Evolutionary conservation across 1,284 basidiomycete species (phyloP).

Genomic region (Ceratobasidium papillatum): DNA sequence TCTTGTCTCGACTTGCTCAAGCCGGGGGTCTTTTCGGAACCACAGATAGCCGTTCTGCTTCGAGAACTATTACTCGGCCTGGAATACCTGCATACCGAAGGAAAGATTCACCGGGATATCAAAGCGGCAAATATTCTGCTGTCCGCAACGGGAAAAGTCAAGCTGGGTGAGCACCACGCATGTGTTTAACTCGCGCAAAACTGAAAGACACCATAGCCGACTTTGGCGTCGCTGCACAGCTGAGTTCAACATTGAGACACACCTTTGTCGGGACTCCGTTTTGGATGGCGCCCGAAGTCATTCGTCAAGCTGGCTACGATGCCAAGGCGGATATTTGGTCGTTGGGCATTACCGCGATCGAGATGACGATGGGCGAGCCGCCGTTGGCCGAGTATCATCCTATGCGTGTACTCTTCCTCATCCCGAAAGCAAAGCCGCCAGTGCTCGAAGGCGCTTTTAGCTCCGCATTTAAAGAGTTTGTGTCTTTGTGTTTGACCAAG

Average conservation of each 20-base stretch:
- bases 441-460: slow-evolving; percentile 87
- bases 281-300: slow-evolving; percentile 99
- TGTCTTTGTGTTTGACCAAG: slow-evolving; percentile 90
- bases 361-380: slow-evolving; percentile 95
- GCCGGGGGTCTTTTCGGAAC: slow-evolving; percentile 88
- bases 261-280: slow-evolving; percentile 97
- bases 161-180: slow-evolving; percentile 65
- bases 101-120: slow-evolving; percentile 98
- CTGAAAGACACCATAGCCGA: slow-evolving; percentile 66
- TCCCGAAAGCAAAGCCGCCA: slow-evolving; percentile 95
- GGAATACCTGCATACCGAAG: slow-evolving; percentile 91
- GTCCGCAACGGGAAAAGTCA: slow-evolving; percentile 90
- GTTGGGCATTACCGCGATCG: slow-evolving; percentile 94
- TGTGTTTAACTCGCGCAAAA: not conserved
- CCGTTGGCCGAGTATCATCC: slow-evolving; percentile 94
- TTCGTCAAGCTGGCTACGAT: slow-evolving; percentile 96
- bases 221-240: slow-evolving; percentile 94
- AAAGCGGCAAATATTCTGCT: slow-evolving; percentile 97
- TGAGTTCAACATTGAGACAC: slow-evolving; percentile 84
- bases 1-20: slow-evolving; percentile 96
- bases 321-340: slow-evolving; percentile 97
- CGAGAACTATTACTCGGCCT: slow-evolving; percentile 94
- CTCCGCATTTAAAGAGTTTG: slow-evolving; percentile 90
- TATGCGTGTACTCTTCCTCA: slow-evolving; percentile 94
- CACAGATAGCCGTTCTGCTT: slow-evolving; percentile 93